A percentile compares a stretch with the other conserved stretches of the same genome.
Evolutionary conservation across 345 rosid genomes (phyloP).

Genomic region (Lagerstroemia speciosa): DNA sequence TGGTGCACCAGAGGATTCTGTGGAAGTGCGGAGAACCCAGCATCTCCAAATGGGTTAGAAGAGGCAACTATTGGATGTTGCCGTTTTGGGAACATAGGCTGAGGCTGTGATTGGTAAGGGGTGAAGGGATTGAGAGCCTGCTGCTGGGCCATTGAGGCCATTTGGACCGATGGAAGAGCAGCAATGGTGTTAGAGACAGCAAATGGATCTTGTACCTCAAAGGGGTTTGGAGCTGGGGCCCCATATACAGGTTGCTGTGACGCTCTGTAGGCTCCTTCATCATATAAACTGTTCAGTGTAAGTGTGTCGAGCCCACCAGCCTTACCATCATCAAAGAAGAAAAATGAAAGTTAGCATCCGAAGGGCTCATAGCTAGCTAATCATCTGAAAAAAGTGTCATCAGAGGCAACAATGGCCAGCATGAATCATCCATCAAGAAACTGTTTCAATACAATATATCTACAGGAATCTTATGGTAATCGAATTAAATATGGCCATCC

Average conservation of each 20-base stretch:
- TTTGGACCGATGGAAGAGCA: constrained; percentile 45
- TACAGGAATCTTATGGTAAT: not conserved
- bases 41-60: constrained; percentile 14
- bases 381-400: not conserved
- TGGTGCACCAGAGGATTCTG: constrained; percentile 21
- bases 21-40: constrained; percentile 13
- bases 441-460: not conserved
- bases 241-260: constrained; percentile 78
- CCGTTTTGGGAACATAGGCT: constrained; percentile 27
- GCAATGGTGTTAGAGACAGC: constrained; percentile 37
- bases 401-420: not conserved
- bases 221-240: constrained; percentile 80
- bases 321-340: constrained; percentile 26
- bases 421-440: too few species aligned
- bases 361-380: not conserved
- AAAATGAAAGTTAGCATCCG: not conserved
- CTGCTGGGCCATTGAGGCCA: constrained; percentile 44
- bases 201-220: constrained; percentile 76
- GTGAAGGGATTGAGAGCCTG: constrained; percentile 61
- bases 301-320: constrained; percentile 95
- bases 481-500: not conserved
- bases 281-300: constrained; percentile 73
- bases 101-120: constrained; percentile 44
- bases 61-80: constrained; percentile 20
- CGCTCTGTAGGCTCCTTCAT: constrained; percentile 78